Percentiles rank a stretch among this genome's conserved stretches.
Evolutionary conservation across 768 basidiomycete genomes (phyloP).

Genomic region (Dictyophora rubrovolvata): DNA sequence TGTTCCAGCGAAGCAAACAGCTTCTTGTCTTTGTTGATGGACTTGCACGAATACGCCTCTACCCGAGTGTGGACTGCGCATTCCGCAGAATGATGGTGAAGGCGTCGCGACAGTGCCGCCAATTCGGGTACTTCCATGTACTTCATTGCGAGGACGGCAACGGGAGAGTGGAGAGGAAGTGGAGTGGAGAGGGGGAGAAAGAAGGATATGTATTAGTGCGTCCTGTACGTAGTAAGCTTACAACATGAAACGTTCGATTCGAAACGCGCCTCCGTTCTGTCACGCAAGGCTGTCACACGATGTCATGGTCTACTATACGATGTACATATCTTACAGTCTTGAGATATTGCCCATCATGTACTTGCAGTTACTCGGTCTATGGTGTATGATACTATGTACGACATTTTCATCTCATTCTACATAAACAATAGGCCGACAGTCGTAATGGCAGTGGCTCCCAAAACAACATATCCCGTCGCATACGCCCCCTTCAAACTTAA

Average conservation of each 20-base stretch:
- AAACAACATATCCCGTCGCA: constrained; percentile 69
- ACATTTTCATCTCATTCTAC: constrained; percentile 13
- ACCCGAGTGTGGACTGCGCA: constrained; percentile 85
- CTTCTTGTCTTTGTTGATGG: constrained; percentile 93
- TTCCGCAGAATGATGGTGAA: constrained; percentile 80
- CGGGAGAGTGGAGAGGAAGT: not conserved
- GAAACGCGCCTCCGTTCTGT: too few species aligned
- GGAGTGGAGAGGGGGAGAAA: not conserved
- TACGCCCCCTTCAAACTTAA: constrained; percentile 74
- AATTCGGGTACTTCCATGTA: constrained; percentile 81
- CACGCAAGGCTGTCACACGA: too few species aligned
- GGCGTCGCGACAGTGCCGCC: constrained; percentile 62
- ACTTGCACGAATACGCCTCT: constrained; percentile 97
- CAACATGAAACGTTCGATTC: too few species aligned
- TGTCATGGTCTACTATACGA: too few species aligned
- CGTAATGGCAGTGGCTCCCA: constrained; percentile 67
- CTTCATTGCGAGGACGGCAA: constrained; percentile 53
- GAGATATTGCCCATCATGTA: too few species aligned
- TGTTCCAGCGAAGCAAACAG: constrained; percentile 88
- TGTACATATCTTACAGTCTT: too few species aligned
- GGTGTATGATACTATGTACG: too few species aligned
- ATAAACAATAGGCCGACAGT: constrained; percentile 59
- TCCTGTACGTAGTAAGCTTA: too few species aligned
- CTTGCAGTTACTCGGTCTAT: too few species aligned
- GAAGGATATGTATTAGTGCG: too few species aligned